These are phyloP conservation scores for Phytophthora quininea DNA, from an alignment of 352 stramenopile genomes.

Conservation along the genomic window DNA sequence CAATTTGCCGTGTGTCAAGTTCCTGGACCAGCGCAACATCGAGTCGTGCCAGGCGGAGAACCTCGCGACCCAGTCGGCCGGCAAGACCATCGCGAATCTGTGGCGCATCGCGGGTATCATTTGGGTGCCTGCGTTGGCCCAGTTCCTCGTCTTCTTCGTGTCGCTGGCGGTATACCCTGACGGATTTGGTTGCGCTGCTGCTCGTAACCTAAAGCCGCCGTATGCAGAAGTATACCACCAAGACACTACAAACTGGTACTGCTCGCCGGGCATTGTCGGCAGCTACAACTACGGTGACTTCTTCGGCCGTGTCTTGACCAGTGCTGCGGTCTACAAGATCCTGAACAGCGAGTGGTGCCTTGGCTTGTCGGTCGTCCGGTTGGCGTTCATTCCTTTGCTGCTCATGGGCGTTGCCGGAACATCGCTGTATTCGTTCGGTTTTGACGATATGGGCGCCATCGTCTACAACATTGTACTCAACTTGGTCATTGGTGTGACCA, in stretches of 20 bases:
- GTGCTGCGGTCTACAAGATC: constrained; percentile 55
- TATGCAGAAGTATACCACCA: constrained; percentile 31
- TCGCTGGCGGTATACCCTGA: constrained; percentile 59
- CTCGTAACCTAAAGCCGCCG: constrained; percentile 34
- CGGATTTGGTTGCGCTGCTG: constrained; percentile 55
- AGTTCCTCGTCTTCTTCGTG: constrained; percentile 70
- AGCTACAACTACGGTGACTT: constrained; percentile 74
- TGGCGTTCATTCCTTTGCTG: constrained; percentile 63
- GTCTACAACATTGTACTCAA: constrained; percentile 55
- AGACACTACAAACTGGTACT: constrained; percentile 49
- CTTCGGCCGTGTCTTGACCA: constrained; percentile 55
- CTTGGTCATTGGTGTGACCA: constrained; percentile 54
- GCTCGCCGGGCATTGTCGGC: constrained; percentile 56
- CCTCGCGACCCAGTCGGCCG: constrained; percentile 34
- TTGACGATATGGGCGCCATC: constrained; percentile 33
- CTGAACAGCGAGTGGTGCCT: constrained; percentile 60
- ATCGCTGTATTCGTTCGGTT: constrained; percentile 59
- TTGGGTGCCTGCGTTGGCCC: constrained; percentile 46
- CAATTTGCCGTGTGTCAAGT: constrained; percentile 50
- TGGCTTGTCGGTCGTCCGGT: constrained; percentile 42
- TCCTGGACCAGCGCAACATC: constrained; percentile 59
- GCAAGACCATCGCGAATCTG: constrained; percentile 45
- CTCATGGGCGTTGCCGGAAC: constrained; percentile 57
- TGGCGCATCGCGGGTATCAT: constrained; percentile 57
- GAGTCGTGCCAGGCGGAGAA: constrained; percentile 33